phyloP scores from a whole-genome alignment of 768 basidiomycete genomes.

The Mycena venus region DNA sequence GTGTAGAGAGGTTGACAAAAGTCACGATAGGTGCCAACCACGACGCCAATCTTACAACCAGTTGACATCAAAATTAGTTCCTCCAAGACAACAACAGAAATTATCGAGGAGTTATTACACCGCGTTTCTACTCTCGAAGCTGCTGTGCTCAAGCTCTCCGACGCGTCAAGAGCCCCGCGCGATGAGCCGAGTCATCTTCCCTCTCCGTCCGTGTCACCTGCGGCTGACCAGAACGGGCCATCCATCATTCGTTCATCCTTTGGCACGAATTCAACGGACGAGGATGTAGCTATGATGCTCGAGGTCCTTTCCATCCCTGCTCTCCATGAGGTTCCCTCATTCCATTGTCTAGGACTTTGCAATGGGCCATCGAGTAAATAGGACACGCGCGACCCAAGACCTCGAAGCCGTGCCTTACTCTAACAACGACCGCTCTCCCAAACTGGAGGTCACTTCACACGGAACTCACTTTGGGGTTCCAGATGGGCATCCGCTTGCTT shows the following conservation, averaged over 20 bases:
- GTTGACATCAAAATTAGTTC: background rate
- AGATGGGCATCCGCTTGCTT: constrained; percentile 36
- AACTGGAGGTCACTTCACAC: constrained; percentile 12
- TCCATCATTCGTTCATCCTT: constrained; percentile 36
- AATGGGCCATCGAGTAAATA: constrained; percentile 33
- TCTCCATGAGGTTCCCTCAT: background rate
- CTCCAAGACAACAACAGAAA: constrained; percentile 32
- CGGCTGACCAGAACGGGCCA: background rate
- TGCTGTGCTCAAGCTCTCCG: constrained; percentile 38
- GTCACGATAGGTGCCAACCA: constrained; percentile 26
- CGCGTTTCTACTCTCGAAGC: constrained; percentile 41
- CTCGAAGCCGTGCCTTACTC: constrained; percentile 15
- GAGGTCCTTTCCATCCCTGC: constrained; percentile 32
- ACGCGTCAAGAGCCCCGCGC: background rate
- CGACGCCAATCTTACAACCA: background rate
- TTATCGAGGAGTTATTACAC: constrained; percentile 40
- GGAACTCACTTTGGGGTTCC: constrained; percentile 23
- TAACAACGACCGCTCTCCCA: background rate
- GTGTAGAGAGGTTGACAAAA: constrained; percentile 43
- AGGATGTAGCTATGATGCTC: constrained; percentile 45
- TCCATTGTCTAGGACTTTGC: constrained; percentile 1
- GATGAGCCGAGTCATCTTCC: constrained; percentile 14
- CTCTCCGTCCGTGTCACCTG: constrained; percentile 16
- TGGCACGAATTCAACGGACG: constrained; percentile 35
- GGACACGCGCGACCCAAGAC: constrained; percentile 34